Base-by-base conservation (phyloP, 2,329 filamentous ascomycete species). In the Ophiostoma triangulosporum region DNA sequence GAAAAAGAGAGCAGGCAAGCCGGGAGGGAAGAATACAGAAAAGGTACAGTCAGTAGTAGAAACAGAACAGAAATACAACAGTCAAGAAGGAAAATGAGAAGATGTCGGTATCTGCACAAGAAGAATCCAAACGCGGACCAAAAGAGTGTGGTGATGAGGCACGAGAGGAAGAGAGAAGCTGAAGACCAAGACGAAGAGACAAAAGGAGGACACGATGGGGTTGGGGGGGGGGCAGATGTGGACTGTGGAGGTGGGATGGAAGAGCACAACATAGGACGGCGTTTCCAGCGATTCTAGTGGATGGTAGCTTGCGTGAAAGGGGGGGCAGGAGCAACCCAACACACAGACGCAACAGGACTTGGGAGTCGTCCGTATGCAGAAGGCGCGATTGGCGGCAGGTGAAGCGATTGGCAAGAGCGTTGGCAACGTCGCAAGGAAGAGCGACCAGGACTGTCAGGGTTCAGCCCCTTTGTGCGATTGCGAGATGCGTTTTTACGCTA, bases 131-230 rank as follows among this genome's bases (percentile, higher is more conserved):
- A 38, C 20, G 51, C 33, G 51, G 35, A 53, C 33, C 50, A 38
- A 38, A 53, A 54, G 51, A 57, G 35, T 51, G 51, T 51, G 38
- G 55, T 56, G 55, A 45, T 49, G 52, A 54, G 32, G 32, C 31
- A 33, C 46, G 50, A 46, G 40, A 27, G 51, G 20, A 31, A 31
- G 46, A 24, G 31, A 32, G 27, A 45, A 8, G 33, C 48, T 27
- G 20, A 36, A 40, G 24, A 12, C 17, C n/a, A 22, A 29, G 48
- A 31, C 6, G n/a, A 46, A 29, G 15, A 48, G 3, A 26, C 33
- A 36, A 33, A 48, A 33, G 36, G 53, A 49, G 46, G 35, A 33
- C 50, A 43, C n/a, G 53, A 46, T 32, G 40, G 53, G 40, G 43
- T 31, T 27, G 31, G 43, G 8, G 32, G 20, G 35, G 26, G 32